phyloP scores from a whole-genome alignment of 495 filamentous ascomycete species.

The Talaromyces liani region DNA sequence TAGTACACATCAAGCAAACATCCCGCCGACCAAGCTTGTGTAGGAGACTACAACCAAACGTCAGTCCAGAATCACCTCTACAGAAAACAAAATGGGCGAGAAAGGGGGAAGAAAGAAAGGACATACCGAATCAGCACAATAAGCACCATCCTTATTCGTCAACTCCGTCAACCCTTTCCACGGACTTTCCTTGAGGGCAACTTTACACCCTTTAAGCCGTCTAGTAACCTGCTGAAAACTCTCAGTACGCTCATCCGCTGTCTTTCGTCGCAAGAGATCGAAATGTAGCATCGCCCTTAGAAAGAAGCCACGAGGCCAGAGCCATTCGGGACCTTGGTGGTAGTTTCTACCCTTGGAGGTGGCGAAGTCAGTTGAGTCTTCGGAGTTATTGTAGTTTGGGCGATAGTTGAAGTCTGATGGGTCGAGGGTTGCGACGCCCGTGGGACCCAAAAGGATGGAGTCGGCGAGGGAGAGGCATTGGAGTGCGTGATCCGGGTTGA shows the following conservation, averaged over 20 bases:
- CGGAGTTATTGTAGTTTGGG: slow-evolving; percentile 88
- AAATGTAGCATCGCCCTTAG: slow-evolving; percentile 85
- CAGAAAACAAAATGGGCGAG: neutral
- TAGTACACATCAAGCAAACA: slow-evolving; percentile 93
- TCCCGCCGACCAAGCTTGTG: slow-evolving; percentile 90
- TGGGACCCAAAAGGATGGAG: slow-evolving; percentile 69
- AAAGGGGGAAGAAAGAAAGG: slow-evolving; percentile 9
- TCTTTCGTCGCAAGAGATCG: slow-evolving; percentile 66
- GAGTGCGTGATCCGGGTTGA: slow-evolving; percentile 68
- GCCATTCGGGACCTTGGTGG: slow-evolving; percentile 97
- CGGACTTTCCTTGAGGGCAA: slow-evolving; percentile 62
- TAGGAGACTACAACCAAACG: slow-evolving; percentile 55
- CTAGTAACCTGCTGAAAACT: slow-evolving; percentile 90
- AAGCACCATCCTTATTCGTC: slow-evolving; percentile 78
- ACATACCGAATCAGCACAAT: slow-evolving; percentile 83
- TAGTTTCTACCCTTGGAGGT: slow-evolving; percentile 94
- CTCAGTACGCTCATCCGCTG: slow-evolving; percentile 60
- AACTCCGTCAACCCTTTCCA: slow-evolving; percentile 95
- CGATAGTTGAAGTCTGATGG: slow-evolving; percentile 87
- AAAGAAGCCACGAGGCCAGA: slow-evolving; percentile 98
- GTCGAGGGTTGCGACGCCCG: slow-evolving; percentile 94
- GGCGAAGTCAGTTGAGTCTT: slow-evolving; percentile 81
- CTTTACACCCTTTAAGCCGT: slow-evolving; percentile 72
- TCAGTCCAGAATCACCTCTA: too few species aligned
- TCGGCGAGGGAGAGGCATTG: slow-evolving; percentile 73